Evolutionary conservation across 2,329 filamentous ascomycete species (phyloP), one percentile per base, ranked within the genome.

Genomic region (Fusarium solani-melongenae): DNA sequence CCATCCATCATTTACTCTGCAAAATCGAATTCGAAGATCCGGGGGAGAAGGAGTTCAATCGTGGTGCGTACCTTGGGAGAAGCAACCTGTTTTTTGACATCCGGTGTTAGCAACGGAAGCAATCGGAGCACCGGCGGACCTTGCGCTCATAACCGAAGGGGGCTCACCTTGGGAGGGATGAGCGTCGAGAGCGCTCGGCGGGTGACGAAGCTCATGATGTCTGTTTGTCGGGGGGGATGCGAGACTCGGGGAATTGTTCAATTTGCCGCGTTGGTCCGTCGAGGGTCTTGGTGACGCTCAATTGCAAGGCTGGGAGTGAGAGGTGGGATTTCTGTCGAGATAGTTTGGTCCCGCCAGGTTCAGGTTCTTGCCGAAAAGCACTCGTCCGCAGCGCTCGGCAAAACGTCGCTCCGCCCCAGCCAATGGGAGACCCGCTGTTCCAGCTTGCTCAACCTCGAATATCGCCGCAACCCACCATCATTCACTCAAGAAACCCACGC

Each of bases 121-220:
- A 77, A 74, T 75, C 75, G 74, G 74, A 78, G 74, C 69, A 75
- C 69, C 70, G 66, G 69, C 60, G 71, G 62, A 57, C 64, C 55
- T 69, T 78, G 73, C 75, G 76, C 69, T 66, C 67, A 73, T 73
- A 70, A 74, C 67, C 76, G 70, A 75, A 71, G 69, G 71, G 79
- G 79, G 58, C 88, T 79, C 88, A 98, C 96, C 95, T 99, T 99
- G 83, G 97, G 96, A 80, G 97, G 97, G 82, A 99, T 98, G 86
- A 99, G 93, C 89, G 97, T 98, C 84, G 96, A 98, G 83, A 98
- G 93, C 90, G 91, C 93, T 88, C 95, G 92, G 87, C 93, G 94
- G 82, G 92, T 91, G 82, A 97, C 90, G 91, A 92, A 96, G 90
- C 94, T 98, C 95, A 98, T 98, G 86, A 87, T 94, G 89, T 84